Evolutionary conservation across 441 rosid genomes (phyloP).

Genomic region (Kokia cookei): DNA sequence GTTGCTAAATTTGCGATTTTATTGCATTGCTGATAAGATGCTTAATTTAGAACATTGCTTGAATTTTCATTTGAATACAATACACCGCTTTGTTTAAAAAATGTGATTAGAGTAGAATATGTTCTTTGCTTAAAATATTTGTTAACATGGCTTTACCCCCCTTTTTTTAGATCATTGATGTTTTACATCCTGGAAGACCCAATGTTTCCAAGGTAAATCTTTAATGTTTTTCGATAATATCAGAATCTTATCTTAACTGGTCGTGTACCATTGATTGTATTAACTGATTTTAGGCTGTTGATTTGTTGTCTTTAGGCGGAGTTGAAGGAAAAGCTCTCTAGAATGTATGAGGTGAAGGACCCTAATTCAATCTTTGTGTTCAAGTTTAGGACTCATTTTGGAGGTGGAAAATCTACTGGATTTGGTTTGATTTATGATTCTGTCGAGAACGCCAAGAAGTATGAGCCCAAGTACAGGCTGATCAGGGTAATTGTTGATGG

Average conservation of each 20-base stretch:
- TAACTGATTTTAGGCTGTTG: background rate
- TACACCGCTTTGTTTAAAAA: background rate
- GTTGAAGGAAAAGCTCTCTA: slow-evolving; percentile 74
- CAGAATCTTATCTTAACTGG: background rate
- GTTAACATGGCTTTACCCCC: background rate
- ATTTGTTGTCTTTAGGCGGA: slow-evolving; percentile 41
- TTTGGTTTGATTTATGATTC: slow-evolving; percentile 89
- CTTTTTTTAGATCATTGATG: slow-evolving; percentile 73
- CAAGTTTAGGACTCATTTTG: slow-evolving; percentile 88
- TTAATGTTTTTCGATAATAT: background rate
- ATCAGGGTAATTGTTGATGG: slow-evolving; percentile 57
- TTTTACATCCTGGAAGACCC: slow-evolving; percentile 86
- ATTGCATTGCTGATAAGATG: background rate
- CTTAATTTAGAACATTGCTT: background rate
- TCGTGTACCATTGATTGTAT: background rate
- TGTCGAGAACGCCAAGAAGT: slow-evolving; percentile 83
- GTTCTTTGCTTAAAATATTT: background rate
- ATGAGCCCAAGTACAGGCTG: slow-evolving; percentile 86
- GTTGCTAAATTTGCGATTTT: too few species aligned
- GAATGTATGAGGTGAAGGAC: slow-evolving; percentile 87
- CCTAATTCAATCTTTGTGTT: slow-evolving; percentile 80
- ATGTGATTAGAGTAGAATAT: background rate
- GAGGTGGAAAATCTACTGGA: slow-evolving; percentile 94
- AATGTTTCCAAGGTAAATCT: slow-evolving; percentile 77
- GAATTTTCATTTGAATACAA: too few species aligned